phyloP scores from a whole-genome alignment of 2,329 filamentous ascomycete genomes.

The Aureobasidium sp. region DNA sequence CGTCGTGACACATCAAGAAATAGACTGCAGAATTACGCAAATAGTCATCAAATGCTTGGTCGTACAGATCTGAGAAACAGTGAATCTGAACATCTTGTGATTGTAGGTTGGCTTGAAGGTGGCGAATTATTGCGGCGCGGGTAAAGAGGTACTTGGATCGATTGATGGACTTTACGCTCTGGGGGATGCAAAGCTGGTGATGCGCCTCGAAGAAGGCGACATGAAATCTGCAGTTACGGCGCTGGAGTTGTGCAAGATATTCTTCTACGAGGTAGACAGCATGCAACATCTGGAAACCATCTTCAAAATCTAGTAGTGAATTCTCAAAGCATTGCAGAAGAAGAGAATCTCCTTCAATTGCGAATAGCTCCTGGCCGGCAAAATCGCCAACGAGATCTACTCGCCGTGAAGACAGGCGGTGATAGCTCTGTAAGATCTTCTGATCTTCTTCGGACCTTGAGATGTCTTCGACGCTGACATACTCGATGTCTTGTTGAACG shows the following conservation, averaged over 20 bases:
- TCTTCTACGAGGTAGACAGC: conserved; percentile 61
- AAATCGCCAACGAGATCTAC: conserved; percentile 69
- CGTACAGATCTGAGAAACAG: conserved; percentile 33
- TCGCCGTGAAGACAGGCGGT: conserved; percentile 35
- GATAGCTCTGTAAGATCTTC: conserved; percentile 28
- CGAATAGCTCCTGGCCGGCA: conserved; percentile 64
- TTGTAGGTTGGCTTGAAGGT: conserved; percentile 45
- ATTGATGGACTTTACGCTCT: conserved; percentile 27
- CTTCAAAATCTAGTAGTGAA: conserved; percentile 56
- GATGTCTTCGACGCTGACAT: conserved; percentile 9
- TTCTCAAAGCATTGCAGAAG: conserved; percentile 57
- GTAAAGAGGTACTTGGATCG: conserved; percentile 53
- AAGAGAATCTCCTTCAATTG: conserved; percentile 68
- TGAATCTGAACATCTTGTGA: conserved; percentile 19
- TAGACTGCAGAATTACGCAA: conserved; percentile 49
- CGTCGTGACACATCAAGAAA: conserved; percentile 65
- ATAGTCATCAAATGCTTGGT: conserved; percentile 48
- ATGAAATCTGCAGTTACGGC: conserved; percentile 63
- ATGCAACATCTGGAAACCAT: conserved; percentile 64
- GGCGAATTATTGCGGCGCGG: conserved; percentile 56
- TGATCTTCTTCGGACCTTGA: conserved; percentile 1
- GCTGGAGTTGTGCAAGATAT: conserved; percentile 54
- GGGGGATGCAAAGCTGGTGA: conserved; percentile 50
- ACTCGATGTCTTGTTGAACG: conserved; percentile 10
- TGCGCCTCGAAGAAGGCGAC: conserved; percentile 60